Evolutionary conservation across 306 rosid genomes (phyloP), one percentile per base, ranked within the genome.

Genomic region (Prunus padus): DNA sequence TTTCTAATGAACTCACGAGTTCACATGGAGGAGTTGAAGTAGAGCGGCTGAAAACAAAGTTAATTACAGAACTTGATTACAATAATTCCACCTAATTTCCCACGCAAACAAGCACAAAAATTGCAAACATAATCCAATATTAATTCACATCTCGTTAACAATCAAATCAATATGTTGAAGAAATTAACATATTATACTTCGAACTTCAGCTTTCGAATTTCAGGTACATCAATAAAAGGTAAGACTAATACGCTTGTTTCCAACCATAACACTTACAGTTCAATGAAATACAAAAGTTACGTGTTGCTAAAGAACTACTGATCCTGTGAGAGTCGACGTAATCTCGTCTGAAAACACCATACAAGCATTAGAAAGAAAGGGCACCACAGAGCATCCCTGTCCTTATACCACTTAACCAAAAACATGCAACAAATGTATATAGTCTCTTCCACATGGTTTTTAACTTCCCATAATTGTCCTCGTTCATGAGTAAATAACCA

Each of bases 371-470:
- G 13, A 55, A 55, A 55, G 4, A 55, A 20, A 51, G n/a, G n/a
- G 56, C 4, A 25, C 52, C 31, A 65, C 66, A 69, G 26, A 55
- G 40, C 84, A 52, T 74, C 61, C 18, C 28, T 71, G 70, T 65
- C 42, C 79, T 80, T 74, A 81, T 60, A 83, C 40, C 57, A 30
- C 23, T n/a, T 65, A 52, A 56, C 50, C 64, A 78, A 73, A 72
- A 74, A 68, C 55, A 42, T 47, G 76, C 67, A 81, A 52, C 45
- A 77, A 69, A 74, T 50, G 26, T 60, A 82, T 26, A 74, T 49
- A 65, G 69, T 64, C 25, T 73, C 72, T 11, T 65, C 69, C 67
- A 5, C 59, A 61, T 7, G 16, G 74, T 22, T 73, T 82, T 81
- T 71, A 61, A 52, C 67, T 77, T 84, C 78, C 26, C 59, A 70